These are phyloP conservation scores for Guadua angustifolia DNA, from an alignment of 176 grass and related monocot species.

Conservation along the genomic window DNA sequence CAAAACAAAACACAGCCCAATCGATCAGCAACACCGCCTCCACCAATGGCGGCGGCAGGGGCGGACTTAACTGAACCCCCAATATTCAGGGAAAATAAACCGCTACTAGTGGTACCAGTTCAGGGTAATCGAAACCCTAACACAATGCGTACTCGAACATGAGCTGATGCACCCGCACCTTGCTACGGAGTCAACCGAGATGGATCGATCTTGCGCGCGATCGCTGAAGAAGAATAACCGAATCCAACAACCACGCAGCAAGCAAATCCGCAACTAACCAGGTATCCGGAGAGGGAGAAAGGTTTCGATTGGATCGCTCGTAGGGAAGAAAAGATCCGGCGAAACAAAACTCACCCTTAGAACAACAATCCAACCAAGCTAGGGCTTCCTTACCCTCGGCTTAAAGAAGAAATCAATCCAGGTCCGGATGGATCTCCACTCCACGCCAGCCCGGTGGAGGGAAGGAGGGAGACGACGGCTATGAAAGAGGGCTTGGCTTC, in stretches of 20 bases:
- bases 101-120: background rate
- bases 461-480: background rate
- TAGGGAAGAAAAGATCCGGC: background rate
- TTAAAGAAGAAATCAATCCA: background rate
- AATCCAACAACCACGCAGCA: background rate
- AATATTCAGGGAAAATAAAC: background rate
- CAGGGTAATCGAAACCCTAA: background rate
- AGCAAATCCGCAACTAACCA: background rate
- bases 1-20: background rate
- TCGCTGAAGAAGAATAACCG: slow-evolving; percentile 5
- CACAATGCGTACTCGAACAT: background rate
- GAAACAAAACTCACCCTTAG: background rate
- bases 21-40: slow-evolving; percentile 13
- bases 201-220: background rate
- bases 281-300: background rate
- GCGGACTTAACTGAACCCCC: background rate
- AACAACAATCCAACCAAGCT: background rate
- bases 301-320: background rate
- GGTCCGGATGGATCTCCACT: slow-evolving; percentile 14
- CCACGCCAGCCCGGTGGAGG: background rate
- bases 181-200: background rate
- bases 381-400: slow-evolving; percentile 18
- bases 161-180: background rate
- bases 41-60: background rate
- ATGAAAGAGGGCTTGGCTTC: background rate